Base-by-base conservation (phyloP, 805 yeast species). In the Middelhovenomyces tepae region DNA sequence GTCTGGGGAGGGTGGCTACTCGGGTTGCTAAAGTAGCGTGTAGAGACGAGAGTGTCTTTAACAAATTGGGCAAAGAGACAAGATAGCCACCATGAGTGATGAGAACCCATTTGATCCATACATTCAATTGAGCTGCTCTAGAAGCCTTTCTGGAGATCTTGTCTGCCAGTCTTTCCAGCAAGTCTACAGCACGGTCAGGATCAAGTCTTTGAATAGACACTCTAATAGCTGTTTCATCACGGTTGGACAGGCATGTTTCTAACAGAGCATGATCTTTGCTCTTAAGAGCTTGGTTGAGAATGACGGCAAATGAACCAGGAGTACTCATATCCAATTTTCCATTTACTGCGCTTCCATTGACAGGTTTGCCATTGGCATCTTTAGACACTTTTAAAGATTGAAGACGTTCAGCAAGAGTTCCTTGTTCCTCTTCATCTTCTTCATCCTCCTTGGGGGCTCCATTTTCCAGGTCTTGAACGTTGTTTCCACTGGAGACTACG, bases 211-310 rank as follows among this genome's bases (percentile, higher is more conserved):
- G 67, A 26, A 80, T 66, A 1, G 82, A 69, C 9, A 66, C 57
- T 51, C 69, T 65, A 38, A 75, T 65, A 36, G 70, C 65, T 16
- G 55, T 62, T 31, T 72, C 71, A 42, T 73, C 75, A 15, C 67
- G 54, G 38, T 64, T 64, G 40, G 60, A 53, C 42, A 91, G 65
- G 8, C 94, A 94, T 2, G 84, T 74, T 55, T 91, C 97, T 41
- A 91, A 65, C 36, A 91, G 64, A 7, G 91, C 63, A 48, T 78
- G 86, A 54, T 91, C 99, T 48, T 82, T 83, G 14, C 93, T 77
- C 47, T 74, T 77, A 41, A 91, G 66, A 0, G 98, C 89, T 60
- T 91, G 98, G 9, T 87, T 66, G 28, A 91, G 65, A n/a, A 91
- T 73, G 1, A 81, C 76, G 1, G 95, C 74, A 39, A 87, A 71